Conservation (phyloP, 2,329 filamentous ascomycete genomes). For the Aspergillus spinulosporus region DNA sequence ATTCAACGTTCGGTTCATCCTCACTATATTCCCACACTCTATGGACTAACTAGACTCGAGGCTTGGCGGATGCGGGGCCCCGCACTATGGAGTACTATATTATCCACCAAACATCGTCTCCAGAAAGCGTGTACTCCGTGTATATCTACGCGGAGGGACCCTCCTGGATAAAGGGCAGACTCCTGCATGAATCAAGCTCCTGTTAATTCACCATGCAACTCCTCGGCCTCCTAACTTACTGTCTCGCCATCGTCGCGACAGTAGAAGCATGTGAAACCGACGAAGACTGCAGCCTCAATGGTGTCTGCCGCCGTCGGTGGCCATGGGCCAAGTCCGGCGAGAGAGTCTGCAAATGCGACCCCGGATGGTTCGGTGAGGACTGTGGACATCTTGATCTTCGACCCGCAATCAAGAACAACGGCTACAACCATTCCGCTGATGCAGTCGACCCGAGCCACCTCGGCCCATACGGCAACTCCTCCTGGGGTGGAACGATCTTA, state of each 20-base stretch:
- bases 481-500: conserved; percentile 52
- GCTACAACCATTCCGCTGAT: conserved; percentile 49
- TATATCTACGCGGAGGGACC: neutral
- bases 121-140: neutral
- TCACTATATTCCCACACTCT: too few species aligned
- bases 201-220: neutral
- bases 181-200: neutral
- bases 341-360: conserved; percentile 32
- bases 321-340: neutral
- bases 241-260: neutral
- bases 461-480: conserved; percentile 43
- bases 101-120: neutral
- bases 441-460: conserved; percentile 8
- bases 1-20: too few species aligned
- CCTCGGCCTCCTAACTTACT: neutral
- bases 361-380: conserved; percentile 47
- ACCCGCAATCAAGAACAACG: conserved; percentile 43
- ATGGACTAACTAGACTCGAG: neutral
- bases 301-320: conserved; percentile 29
- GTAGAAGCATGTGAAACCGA: conserved; percentile 26
- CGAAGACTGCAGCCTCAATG: conserved; percentile 45
- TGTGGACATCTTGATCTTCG: conserved; percentile 50
- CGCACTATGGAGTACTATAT: neutral
- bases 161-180: neutral
- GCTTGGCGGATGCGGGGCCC: neutral